phyloP scores from a whole-genome alignment of 2,329 filamentous ascomycete species.

The Capronia coronata region DNA sequence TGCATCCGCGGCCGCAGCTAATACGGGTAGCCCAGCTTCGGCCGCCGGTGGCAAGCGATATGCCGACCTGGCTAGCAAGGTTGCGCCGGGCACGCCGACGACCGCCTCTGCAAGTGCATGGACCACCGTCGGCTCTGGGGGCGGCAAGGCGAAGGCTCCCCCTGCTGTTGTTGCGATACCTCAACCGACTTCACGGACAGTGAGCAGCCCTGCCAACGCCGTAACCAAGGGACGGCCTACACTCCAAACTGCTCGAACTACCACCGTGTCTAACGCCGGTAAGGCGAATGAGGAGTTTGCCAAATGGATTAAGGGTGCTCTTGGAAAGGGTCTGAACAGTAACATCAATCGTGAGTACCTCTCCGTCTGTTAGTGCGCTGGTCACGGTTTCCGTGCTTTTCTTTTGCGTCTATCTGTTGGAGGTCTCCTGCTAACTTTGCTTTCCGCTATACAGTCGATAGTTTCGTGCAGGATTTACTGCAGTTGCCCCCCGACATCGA shows the following conservation, averaged over 20 bases:
- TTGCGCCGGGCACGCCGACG: slow-evolving; percentile 41
- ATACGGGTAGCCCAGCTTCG: slow-evolving; percentile 38
- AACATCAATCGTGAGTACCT: slow-evolving; percentile 56
- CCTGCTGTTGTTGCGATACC: slow-evolving; percentile 48
- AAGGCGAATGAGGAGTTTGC: slow-evolving; percentile 84
- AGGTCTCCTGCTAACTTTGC: neutral
- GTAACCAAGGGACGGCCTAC: slow-evolving; percentile 48
- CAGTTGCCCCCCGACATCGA: slow-evolving; percentile 69
- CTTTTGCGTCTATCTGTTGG: no score
- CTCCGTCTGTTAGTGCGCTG: neutral
- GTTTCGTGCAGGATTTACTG: slow-evolving; percentile 70
- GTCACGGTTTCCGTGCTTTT: no score
- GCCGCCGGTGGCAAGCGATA: slow-evolving; percentile 70
- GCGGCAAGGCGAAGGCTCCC: slow-evolving; percentile 81
- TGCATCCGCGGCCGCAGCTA: slow-evolving; percentile 37
- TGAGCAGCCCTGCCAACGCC: slow-evolving; percentile 37
- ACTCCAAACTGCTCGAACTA: slow-evolving; percentile 45
- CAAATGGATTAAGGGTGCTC: slow-evolving; percentile 80
- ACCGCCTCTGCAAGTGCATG: slow-evolving; percentile 57
- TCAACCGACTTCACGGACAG: slow-evolving; percentile 41
- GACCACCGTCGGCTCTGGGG: slow-evolving; percentile 89
- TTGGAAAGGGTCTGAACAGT: slow-evolving; percentile 66
- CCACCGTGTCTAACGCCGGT: slow-evolving; percentile 41
- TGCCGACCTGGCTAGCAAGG: slow-evolving; percentile 85
- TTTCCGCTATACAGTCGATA: slow-evolving; percentile 55